A percentile compares a stretch with the other conserved stretches of the same genome.
These are phyloP conservation scores for Talaromyces verruculosus DNA, from an alignment of 2,329 filamentous ascomycete species.

Conservation along the genomic window DNA sequence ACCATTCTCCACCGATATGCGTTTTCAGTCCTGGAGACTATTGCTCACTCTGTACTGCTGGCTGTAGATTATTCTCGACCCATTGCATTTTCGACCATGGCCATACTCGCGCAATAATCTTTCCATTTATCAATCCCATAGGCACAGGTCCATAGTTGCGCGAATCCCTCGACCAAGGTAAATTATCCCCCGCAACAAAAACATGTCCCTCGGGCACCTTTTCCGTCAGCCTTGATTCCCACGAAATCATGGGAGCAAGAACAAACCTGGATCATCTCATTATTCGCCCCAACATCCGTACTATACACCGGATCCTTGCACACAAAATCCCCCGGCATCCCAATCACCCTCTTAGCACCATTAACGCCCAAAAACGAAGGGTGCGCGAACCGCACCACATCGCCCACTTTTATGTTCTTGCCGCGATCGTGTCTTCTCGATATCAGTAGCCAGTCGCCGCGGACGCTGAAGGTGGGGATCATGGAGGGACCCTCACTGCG, in stretches of 20 bases:
- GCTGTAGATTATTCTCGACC: slow-evolving; percentile 40
- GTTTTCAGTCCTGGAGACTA: not conserved
- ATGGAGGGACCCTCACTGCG: slow-evolving; percentile 74
- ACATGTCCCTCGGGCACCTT: slow-evolving; percentile 90
- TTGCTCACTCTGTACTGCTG: slow-evolving; percentile 15
- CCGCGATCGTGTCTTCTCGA: slow-evolving; percentile 69
- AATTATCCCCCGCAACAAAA: slow-evolving; percentile 86
- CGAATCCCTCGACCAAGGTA: slow-evolving; percentile 80
- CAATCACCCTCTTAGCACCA: slow-evolving; percentile 77
- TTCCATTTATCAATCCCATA: slow-evolving; percentile 78
- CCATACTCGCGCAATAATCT: slow-evolving; percentile 62
- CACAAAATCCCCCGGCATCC: slow-evolving; percentile 64
- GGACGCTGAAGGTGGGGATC: slow-evolving; percentile 75
- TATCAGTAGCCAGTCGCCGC: slow-evolving; percentile 68
- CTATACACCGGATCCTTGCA: slow-evolving; percentile 44
- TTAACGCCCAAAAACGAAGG: slow-evolving; percentile 63
- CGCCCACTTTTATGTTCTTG: slow-evolving; percentile 69
- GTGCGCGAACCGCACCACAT: slow-evolving; percentile 76
- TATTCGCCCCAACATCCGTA: slow-evolving; percentile 32
- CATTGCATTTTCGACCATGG: slow-evolving; percentile 38
- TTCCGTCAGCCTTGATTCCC: not conserved
- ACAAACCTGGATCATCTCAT: slow-evolving; percentile 54
- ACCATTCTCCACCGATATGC: not conserved
- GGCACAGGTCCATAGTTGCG: slow-evolving; percentile 83
- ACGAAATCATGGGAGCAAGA: not conserved